phyloP scores from a whole-genome alignment of 2,329 filamentous ascomycete genomes.

The Teratosphaeria gauchensis region DNA sequence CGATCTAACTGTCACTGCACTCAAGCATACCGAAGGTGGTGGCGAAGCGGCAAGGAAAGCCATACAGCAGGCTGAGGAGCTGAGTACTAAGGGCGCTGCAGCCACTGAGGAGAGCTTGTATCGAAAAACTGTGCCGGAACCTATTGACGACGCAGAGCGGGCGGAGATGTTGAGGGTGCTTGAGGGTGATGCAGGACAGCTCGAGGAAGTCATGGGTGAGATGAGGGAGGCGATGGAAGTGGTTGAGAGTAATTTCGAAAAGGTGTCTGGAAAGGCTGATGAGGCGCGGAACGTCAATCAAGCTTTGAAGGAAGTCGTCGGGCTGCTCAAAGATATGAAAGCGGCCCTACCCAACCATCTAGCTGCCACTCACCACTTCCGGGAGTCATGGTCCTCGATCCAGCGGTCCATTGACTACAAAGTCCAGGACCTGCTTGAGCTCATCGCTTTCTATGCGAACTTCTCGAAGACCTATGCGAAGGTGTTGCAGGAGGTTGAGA shows the following conservation, averaged over 20 bases:
- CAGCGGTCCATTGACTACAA: slow-evolving; percentile 57
- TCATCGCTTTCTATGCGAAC: slow-evolving; percentile 75
- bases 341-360: slow-evolving; percentile 56
- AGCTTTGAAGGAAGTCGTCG: slow-evolving; percentile 53
- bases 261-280: slow-evolving; percentile 54
- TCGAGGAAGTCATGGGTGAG: slow-evolving; percentile 53
- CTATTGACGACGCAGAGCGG: slow-evolving; percentile 66
- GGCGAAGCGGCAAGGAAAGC: slow-evolving; percentile 36
- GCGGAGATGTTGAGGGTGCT: slow-evolving; percentile 77
- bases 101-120: slow-evolving; percentile 55
- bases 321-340: slow-evolving; percentile 58
- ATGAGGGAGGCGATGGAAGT: slow-evolving; percentile 65
- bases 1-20: slow-evolving; percentile 83
- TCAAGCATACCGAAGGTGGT: slow-evolving; percentile 71
- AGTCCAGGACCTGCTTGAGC: slow-evolving; percentile 65
- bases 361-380: slow-evolving; percentile 54
- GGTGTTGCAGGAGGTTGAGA: slow-evolving; percentile 71
- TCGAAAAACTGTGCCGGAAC: slow-evolving; percentile 43
- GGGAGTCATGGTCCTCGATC: slow-evolving; percentile 61
- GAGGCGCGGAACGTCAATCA: slow-evolving; percentile 46
- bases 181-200: slow-evolving; percentile 55
- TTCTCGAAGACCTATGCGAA: slow-evolving; percentile 79
- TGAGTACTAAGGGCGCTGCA: slow-evolving; percentile 26
- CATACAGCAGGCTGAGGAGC: slow-evolving; percentile 26
- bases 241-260: slow-evolving; percentile 63